Evolutionary conservation across 177 flowering plant species (phyloP), one percentile per base, ranked within the genome.

Genomic region (Tripterygium wilfordii): DNA sequence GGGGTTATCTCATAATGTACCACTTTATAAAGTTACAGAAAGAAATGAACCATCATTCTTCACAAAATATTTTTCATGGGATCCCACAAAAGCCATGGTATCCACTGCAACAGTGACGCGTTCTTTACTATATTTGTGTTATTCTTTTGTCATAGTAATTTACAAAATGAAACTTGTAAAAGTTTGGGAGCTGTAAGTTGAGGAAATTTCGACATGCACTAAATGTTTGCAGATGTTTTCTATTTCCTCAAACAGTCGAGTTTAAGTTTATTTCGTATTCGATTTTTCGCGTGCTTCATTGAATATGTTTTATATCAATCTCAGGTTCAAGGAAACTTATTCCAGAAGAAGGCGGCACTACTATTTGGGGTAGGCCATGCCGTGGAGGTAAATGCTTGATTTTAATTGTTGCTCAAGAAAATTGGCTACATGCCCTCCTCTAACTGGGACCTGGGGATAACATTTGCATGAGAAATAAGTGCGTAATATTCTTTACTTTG

Each of bases 21-120:
- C 99, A 25, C 46, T 94, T 29, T 94, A 85, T 77, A 94, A 79
- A 70, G 75, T 83, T 41, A 85, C 88, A 21, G 99, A 94, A 85
- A 97, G 97, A 70, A 87, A 87, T 53, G 99, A 94, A 63, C 97
- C 99, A 8, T 71, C 82, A 68, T 94, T 94, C 75, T 94, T 90
- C 79, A 90, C 99, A 4, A 73, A 81, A 46, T 90, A 70, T 70
- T 94, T 94, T 56, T 75, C 83, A 36, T 94, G 99, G 99, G 99
- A 94, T 39, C 63, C 77, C 16, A 47, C 84, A 45, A 87, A 85
- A 78, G 92, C 99, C 41, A 63, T 36, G 50, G 99, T 94, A 90
- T 51, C 90, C 71, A 26, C 31, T 36, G 22, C 36, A 30, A 36
- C 19, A 16, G 13, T n/a, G n/a, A n/a, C n/a, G n/a, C n/a, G n/a